Conservation (phyloP, 768 basidiomycete genomes). For the Phylloporus sp. region DNA sequence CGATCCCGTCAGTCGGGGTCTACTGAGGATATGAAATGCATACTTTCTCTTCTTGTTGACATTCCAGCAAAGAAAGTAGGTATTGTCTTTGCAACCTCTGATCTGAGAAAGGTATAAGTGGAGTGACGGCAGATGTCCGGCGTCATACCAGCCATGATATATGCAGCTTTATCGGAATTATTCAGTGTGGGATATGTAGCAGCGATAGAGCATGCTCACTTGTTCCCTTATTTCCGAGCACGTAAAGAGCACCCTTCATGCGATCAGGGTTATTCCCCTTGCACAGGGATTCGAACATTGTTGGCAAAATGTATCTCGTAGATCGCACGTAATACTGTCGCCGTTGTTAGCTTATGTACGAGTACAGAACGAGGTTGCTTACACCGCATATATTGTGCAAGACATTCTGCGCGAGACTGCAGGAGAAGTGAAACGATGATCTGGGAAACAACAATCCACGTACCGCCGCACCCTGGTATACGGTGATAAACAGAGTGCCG, state of each 20-base stretch:
- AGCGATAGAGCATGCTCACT: conserved; percentile 36
- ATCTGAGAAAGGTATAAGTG: conserved; percentile 38
- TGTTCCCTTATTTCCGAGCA: conserved; percentile 67
- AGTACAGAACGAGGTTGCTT: conserved; percentile 23
- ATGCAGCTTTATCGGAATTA: conserved; percentile 43
- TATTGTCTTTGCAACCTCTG: conserved; percentile 52
- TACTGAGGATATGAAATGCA: conserved; percentile 10
- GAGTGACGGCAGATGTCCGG: conserved; percentile 1
- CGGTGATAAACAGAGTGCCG: conserved; percentile 72
- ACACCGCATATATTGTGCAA: conserved; percentile 62
- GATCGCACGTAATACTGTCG: conserved; percentile 65
- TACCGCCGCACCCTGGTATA: conserved; percentile 77
- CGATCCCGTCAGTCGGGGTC: conserved; percentile 47
- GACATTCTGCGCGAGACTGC: conserved; percentile 64
- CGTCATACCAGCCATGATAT: conserved; percentile 60
- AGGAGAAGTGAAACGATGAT: conserved; percentile 1
- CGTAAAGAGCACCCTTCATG: conserved; percentile 92
- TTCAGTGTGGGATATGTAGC: conserved; percentile 3
- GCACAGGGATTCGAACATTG: conserved; percentile 53
- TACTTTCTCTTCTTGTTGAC: conserved; percentile 86
- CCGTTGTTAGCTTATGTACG: conserved; percentile 7
- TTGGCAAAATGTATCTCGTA: conserved; percentile 58
- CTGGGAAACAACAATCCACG: conserved; percentile 12
- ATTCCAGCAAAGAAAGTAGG: conserved; percentile 59
- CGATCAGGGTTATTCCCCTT: conserved; percentile 84